Conservation (phyloP, 768 basidiomycete species). For the Suillus cothurnatus region DNA sequence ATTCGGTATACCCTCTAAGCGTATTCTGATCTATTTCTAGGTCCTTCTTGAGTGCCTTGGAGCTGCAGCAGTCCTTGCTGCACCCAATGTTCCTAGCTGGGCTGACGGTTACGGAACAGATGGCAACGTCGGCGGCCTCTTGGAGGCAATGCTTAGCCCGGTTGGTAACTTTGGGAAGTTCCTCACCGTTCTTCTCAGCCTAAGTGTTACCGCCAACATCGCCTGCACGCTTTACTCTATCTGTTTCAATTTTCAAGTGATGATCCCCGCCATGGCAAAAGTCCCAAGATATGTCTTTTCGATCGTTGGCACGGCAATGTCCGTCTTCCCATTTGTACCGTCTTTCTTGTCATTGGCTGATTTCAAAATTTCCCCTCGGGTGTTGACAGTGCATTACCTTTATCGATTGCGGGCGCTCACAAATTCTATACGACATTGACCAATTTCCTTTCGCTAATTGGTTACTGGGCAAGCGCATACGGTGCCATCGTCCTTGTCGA, state of each 20-base stretch:
- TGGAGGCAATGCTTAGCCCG: conserved; percentile 63
- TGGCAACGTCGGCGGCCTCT: conserved; percentile 63
- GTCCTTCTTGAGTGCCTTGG: conserved; percentile 58
- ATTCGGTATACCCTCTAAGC: conserved; percentile 6
- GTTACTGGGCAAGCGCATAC: conserved; percentile 64
- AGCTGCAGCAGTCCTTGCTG: conserved; percentile 64
- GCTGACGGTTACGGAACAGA: conserved; percentile 50
- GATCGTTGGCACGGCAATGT: conserved; percentile 68
- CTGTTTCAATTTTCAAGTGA: conserved; percentile 71
- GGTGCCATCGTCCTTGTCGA: conserved; percentile 62
- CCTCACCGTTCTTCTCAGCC: conserved; percentile 69
- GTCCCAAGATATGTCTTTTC: conserved; percentile 75
- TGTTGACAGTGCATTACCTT: conserved; percentile 55
- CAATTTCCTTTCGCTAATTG: conserved; percentile 69
- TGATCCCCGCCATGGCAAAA: conserved; percentile 56
- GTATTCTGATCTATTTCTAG: conserved; percentile 17
- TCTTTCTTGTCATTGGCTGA: conserved; percentile 12
- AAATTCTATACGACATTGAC: conserved; percentile 65
- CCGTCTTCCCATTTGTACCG: conserved; percentile 25
- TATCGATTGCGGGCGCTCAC: conserved; percentile 70
- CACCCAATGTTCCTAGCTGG: conserved; percentile 59
- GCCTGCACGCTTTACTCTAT: conserved; percentile 84
- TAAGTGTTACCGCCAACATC: conserved; percentile 79
- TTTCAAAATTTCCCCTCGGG: background rate
- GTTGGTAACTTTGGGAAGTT: conserved; percentile 69